phyloP scores from a whole-genome alignment of 208 protist species.

The Leishmania martiniquensis region DNA sequence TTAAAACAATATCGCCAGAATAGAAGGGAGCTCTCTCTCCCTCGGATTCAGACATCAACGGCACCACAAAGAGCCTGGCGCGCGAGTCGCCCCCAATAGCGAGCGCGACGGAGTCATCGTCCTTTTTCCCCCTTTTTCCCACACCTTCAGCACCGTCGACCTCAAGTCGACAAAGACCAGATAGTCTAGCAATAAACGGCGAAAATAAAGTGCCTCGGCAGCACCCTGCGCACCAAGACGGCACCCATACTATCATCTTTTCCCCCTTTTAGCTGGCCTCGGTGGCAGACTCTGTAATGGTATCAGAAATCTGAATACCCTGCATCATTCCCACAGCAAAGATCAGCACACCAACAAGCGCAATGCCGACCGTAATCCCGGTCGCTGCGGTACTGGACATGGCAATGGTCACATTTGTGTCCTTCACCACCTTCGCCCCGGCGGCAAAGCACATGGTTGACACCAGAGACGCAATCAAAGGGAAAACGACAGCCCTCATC shows the following conservation, averaged over 20 bases:
- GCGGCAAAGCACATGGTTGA: conserved; percentile 10
- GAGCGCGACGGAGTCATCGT: neutral
- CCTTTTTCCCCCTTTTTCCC: neutral
- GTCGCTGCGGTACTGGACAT: conserved; percentile 68
- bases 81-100: neutral
- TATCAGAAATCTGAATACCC: conserved; percentile 77
- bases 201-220: neutral
- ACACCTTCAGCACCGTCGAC: neutral
- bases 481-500: conserved; percentile 8
- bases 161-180: neutral
- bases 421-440: conserved; percentile 10
- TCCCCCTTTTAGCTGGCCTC: conserved; percentile 16
- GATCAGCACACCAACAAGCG: conserved; percentile 58
- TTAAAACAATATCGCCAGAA: neutral
- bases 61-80: too few relatives aligned
- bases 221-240: neutral
- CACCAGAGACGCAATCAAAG: conserved; percentile 26
- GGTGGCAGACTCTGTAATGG: conserved; percentile 28
- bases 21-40: neutral
- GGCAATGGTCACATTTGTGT: conserved; percentile 47
- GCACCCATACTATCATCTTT: neutral
- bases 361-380: conserved; percentile 64
- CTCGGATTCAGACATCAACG: neutral
- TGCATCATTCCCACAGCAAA: conserved; percentile 80
- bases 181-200: neutral